A percentile compares a stretch with the other conserved stretches of the same genome.
Conservation (phyloP, 768 basidiomycete species). For the Lepiota subincarnata region DNA sequence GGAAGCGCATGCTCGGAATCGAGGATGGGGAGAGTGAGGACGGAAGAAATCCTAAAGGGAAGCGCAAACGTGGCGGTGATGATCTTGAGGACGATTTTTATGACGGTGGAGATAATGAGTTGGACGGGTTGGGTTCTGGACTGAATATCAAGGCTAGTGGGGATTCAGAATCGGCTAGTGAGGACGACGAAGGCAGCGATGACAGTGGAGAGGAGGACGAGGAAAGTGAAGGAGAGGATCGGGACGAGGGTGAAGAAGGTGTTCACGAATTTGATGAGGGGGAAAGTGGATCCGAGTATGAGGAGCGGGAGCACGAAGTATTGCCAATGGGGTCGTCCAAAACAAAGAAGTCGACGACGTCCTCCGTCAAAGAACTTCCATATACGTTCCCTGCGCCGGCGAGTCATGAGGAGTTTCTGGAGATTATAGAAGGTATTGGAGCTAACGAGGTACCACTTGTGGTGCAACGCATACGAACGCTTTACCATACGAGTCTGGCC, state of each 20-base stretch:
- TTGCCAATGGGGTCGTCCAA: conserved; percentile 27
- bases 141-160: conserved; percentile 28
- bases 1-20: conserved; percentile 83
- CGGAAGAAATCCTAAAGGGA: conserved; percentile 32
- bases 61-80: conserved; percentile 69
- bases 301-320: conserved; percentile 45
- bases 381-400: conserved; percentile 90
- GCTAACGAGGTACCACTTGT: conserved; percentile 76
- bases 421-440: conserved; percentile 66
- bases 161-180: conserved; percentile 29
- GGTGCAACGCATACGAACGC: conserved; percentile 82
- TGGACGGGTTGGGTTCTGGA: conserved; percentile 38
- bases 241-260: conserved; percentile 32
- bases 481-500: conserved; percentile 91
- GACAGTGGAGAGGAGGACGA: conserved; percentile 35
- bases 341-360: conserved; percentile 30
- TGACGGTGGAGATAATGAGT: conserved; percentile 39
- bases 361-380: conserved; percentile 62
- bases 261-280: conserved; percentile 28
- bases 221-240: conserved; percentile 35
- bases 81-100: conserved; percentile 89
- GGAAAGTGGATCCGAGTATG: conserved; percentile 31
- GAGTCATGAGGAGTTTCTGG: conserved; percentile 85
- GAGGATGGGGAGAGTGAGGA: conserved; percentile 65
- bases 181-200: conserved; percentile 32